Percentiles rank a stretch among this genome's conserved stretches.
These are phyloP conservation scores for Gnomoniopsis smithogilvyi DNA, from an alignment of 2,329 filamentous ascomycete species.

Conservation along the genomic window DNA sequence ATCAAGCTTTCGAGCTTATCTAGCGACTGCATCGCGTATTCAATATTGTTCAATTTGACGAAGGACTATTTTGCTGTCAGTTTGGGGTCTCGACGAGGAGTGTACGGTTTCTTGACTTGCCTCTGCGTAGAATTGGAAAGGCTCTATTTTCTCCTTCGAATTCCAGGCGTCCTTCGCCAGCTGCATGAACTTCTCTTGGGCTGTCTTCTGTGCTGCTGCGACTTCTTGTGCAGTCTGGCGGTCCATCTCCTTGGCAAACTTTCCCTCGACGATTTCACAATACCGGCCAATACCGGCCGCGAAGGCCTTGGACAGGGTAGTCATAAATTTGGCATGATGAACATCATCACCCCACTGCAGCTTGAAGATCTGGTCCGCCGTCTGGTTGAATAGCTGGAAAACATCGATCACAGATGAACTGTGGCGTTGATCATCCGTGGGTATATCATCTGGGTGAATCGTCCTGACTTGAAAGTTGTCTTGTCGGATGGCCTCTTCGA, in stretches of 20 bases:
- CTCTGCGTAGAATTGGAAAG: conserved; percentile 94
- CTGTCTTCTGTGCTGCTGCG: conserved; percentile 70
- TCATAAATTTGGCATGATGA: conserved; percentile 97
- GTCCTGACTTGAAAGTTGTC: conserved; percentile 79
- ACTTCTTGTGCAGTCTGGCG: conserved; percentile 84
- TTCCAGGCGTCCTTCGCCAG: conserved; percentile 92
- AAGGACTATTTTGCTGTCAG: conserved; percentile 64
- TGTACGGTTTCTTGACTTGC: conserved; percentile 43
- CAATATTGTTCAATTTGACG: conserved; percentile 96
- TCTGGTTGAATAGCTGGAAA: conserved; percentile 91
- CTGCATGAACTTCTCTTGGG: conserved; percentile 90
- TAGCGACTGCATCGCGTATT: conserved; percentile 88
- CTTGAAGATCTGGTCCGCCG: conserved; percentile 79
- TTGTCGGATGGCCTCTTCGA: conserved; percentile 87
- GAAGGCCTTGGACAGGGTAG: conserved; percentile 80
- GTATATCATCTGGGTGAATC: conserved; percentile 58
- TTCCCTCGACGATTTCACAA: conserved; percentile 84
- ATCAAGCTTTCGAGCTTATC: conserved; percentile 87
- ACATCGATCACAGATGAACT: conserved; percentile 92
- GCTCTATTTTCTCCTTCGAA: conserved; percentile 88
- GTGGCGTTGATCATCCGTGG: conserved; percentile 79
- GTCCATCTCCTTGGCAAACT: conserved; percentile 91
- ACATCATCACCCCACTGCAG: conserved; percentile 92
- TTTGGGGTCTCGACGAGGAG: conserved; percentile 7
- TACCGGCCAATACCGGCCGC: conserved; percentile 81